These are phyloP conservation scores for Giardia muris DNA, from an alignment of 208 protist species.

Conservation along the genomic window DNA sequence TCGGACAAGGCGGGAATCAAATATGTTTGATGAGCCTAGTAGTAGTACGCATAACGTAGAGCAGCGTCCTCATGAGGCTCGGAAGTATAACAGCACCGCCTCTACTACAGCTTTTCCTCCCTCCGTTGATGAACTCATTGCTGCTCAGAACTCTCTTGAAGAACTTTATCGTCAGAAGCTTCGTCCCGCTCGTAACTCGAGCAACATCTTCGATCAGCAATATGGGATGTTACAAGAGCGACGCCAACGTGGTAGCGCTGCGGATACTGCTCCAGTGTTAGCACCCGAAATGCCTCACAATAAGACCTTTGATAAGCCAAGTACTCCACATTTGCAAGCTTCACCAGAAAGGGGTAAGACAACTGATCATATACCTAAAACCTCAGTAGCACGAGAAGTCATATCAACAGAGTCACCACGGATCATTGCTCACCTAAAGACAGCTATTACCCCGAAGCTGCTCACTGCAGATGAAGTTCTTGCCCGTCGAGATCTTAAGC, in stretches of 20 bases:
- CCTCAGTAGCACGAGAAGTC: neutral
- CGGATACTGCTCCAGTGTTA: too few relatives aligned
- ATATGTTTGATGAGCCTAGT: too few relatives aligned
- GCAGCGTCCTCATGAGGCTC: too few relatives aligned
- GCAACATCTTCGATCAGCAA: too few relatives aligned
- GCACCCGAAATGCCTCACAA: too few relatives aligned
- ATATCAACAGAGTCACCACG: neutral
- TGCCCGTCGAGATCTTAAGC: neutral
- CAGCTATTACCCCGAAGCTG: neutral
- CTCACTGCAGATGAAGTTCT: neutral
- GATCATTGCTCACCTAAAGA: neutral
- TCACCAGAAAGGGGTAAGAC: too few relatives aligned
- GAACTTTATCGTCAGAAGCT: neutral
- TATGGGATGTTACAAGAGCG: too few relatives aligned
- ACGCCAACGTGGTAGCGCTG: too few relatives aligned
- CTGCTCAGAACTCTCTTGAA: neutral
- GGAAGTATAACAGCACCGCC: neutral
- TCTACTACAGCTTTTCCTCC: neutral
- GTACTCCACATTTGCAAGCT: neutral
- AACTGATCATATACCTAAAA: neutral
- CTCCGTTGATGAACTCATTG: neutral
- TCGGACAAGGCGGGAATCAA: too few relatives aligned
- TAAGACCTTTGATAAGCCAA: neutral
- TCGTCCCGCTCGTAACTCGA: neutral
- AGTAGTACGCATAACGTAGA: too few relatives aligned